Evolutionary conservation across 768 basidiomycete genomes (phyloP).

Genomic region (Leucocoprinus sp.): DNA sequence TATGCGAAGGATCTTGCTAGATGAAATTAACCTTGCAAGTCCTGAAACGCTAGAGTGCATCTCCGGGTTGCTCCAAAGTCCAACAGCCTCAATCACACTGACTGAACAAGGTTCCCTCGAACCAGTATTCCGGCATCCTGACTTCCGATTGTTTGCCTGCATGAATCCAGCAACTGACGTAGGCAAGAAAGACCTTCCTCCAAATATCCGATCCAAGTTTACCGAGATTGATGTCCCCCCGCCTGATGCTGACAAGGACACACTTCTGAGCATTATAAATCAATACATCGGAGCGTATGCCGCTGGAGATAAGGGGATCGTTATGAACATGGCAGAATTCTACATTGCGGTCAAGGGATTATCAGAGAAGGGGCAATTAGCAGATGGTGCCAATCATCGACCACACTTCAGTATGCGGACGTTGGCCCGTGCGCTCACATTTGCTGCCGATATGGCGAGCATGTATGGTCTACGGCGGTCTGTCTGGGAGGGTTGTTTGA

Average conservation of each 20-base stretch:
- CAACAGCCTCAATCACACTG: conserved; percentile 82
- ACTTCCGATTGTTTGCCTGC: conserved; percentile 95
- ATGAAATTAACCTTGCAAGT: conserved; percentile 93
- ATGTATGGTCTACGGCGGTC: conserved; percentile 77
- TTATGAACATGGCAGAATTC: conserved; percentile 90
- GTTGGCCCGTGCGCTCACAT: conserved; percentile 81
- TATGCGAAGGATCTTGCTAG: conserved; percentile 75
- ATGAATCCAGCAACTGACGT: conserved; percentile 99
- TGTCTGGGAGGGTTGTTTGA: conserved; percentile 93
- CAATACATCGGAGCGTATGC: conserved; percentile 85
- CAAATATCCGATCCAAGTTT: conserved; percentile 83
- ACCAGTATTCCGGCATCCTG: conserved; percentile 83
- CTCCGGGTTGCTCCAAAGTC: conserved; percentile 77
- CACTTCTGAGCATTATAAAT: conserved; percentile 74
- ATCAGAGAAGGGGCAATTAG: conserved; percentile 66
- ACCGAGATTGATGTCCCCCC: conserved; percentile 95
- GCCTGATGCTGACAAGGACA: conserved; percentile 88
- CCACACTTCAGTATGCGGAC: conserved; percentile 99
- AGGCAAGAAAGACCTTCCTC: conserved; percentile 94
- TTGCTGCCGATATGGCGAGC: conserved; percentile 74
- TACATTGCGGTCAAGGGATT: conserved; percentile 76
- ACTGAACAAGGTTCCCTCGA: conserved; percentile 91
- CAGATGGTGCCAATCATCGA: conserved; percentile 86
- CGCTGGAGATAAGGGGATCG: conserved; percentile 76
- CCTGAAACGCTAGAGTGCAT: conserved; percentile 93